A percentile compares a stretch with the other conserved stretches of the same genome.
Conservation (phyloP, 345 rosid species). For the Combretum micranthum region DNA sequence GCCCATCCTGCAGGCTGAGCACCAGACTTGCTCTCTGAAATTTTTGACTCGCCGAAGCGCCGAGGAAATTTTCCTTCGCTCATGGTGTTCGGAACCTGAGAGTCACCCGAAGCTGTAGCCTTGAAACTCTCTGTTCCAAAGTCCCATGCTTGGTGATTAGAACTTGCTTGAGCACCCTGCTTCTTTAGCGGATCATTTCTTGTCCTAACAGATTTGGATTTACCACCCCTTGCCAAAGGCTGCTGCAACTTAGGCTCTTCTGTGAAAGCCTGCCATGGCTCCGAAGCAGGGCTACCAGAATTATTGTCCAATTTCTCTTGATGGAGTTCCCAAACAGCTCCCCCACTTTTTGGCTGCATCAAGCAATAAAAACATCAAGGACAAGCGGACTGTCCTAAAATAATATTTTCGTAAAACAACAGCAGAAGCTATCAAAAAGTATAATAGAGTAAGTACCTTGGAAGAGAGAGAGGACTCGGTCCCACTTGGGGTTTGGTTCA, state of each 20-base stretch:
- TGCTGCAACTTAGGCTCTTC: slow-evolving; percentile 42
- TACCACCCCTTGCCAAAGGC: slow-evolving; percentile 29
- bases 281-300: slow-evolving; percentile 37
- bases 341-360: slow-evolving; percentile 4
- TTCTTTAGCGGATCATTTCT: slow-evolving; percentile 35
- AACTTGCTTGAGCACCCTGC: slow-evolving; percentile 40
- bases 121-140: slow-evolving; percentile 72
- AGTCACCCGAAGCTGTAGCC: slow-evolving; percentile 35
- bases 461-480: slow-evolving; percentile 28
- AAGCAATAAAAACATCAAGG: slow-evolving; percentile 9
- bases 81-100: slow-evolving; percentile 24
- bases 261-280: slow-evolving; percentile 75
- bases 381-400: not conserved
- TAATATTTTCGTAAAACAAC: not conserved
- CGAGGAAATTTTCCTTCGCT: slow-evolving; percentile 46
- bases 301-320: slow-evolving; percentile 47
- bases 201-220: slow-evolving; percentile 44
- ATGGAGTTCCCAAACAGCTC: slow-evolving; percentile 7
- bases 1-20: slow-evolving; percentile 97
- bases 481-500: slow-evolving; percentile 39
- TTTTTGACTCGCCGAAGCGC: slow-evolving; percentile 34
- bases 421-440: not conserved
- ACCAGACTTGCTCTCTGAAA: slow-evolving; percentile 38
- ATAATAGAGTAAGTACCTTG: slow-evolving; percentile 13
- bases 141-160: slow-evolving; percentile 64